phyloP scores from a whole-genome alignment of 2,329 filamentous ascomycete genomes.

The Trichoderma koningii region DNA sequence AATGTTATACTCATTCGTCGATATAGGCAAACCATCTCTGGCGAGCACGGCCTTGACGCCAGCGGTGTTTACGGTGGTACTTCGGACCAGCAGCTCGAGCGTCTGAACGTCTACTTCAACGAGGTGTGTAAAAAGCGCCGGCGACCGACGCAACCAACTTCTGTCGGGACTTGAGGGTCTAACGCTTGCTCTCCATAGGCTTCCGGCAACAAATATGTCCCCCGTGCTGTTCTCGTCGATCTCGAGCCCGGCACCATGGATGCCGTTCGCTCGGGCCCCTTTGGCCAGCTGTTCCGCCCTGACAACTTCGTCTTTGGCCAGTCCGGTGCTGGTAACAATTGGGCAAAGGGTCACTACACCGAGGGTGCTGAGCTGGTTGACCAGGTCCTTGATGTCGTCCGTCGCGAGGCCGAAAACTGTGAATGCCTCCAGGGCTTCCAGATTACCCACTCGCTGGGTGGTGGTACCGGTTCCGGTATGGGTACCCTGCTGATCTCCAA shows the following conservation, averaged over 20 bases:
- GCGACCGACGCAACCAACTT: neutral
- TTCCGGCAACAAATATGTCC: slow-evolving; percentile 97
- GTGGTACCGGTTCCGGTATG: slow-evolving; percentile 99
- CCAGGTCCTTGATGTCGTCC: slow-evolving; percentile 95
- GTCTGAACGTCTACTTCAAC: slow-evolving; percentile 99
- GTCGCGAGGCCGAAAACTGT: slow-evolving; percentile 95
- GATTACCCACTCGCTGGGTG: slow-evolving; percentile 99
- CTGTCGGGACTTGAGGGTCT: neutral
- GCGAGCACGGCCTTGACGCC: slow-evolving; percentile 94
- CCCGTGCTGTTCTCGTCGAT: slow-evolving; percentile 97
- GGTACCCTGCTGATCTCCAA: slow-evolving; percentile 98
- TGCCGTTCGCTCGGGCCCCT: slow-evolving; percentile 94
- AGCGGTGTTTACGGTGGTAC: slow-evolving; percentile 97
- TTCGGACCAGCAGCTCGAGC: slow-evolving; percentile 97
- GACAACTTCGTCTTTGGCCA: slow-evolving; percentile 99
- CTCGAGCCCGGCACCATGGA: slow-evolving; percentile 99
- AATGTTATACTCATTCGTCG: slow-evolving; percentile 14
- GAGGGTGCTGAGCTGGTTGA: slow-evolving; percentile 98
- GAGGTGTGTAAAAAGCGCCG: slow-evolving; percentile 47
- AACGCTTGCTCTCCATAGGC: slow-evolving; percentile 57
- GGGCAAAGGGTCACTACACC: slow-evolving; percentile 99
- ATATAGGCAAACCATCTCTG: slow-evolving; percentile 74
- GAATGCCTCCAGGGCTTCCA: slow-evolving; percentile 99
- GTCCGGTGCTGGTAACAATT: slow-evolving; percentile 99
- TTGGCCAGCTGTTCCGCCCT: slow-evolving; percentile 97